These are phyloP conservation scores for Moricandia moricandioides DNA, from an alignment of 345 rosid species.

Conservation along the genomic window DNA sequence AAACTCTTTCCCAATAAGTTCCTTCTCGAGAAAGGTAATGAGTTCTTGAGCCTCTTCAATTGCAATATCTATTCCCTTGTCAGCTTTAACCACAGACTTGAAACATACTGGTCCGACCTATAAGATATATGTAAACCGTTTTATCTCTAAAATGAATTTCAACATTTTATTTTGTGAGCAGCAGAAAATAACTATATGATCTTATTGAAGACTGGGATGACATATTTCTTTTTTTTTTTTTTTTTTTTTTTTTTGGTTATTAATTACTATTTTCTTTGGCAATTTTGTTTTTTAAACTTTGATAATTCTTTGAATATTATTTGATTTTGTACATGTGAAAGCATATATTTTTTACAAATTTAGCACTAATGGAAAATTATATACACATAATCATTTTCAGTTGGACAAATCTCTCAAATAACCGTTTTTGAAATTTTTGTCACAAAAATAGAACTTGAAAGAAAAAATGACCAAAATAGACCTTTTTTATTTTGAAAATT, in stretches of 20 bases:
- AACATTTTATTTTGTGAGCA: neutral
- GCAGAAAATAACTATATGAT: neutral
- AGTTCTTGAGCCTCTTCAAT: slow-evolving; percentile 29
- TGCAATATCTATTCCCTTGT: slow-evolving; percentile 15
- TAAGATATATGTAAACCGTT: neutral
- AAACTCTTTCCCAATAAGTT: slow-evolving; percentile 31
- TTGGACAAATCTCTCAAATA: no score
- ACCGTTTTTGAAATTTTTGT: no score
- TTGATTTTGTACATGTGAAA: neutral
- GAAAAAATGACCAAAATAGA: no score
- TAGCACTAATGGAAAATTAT: neutral
- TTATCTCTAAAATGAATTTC: neutral
- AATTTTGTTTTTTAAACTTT: neutral
- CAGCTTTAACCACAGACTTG: neutral
- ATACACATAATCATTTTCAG: neutral
- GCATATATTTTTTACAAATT: neutral
- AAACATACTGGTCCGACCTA: slow-evolving; percentile 6
- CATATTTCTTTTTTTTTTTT: neutral
- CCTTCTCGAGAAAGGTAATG: slow-evolving; percentile 32
- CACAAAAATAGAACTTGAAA: no score
- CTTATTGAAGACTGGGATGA: neutral
- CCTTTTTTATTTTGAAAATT: no score
- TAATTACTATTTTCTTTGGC: neutral
- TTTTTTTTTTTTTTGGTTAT: neutral
- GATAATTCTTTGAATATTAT: neutral